A percentile compares a stretch with the other conserved stretches of the same genome.
These are phyloP conservation scores for Lanzia echinophila DNA, from an alignment of 2,329 filamentous ascomycete species.

Conservation along the genomic window DNA sequence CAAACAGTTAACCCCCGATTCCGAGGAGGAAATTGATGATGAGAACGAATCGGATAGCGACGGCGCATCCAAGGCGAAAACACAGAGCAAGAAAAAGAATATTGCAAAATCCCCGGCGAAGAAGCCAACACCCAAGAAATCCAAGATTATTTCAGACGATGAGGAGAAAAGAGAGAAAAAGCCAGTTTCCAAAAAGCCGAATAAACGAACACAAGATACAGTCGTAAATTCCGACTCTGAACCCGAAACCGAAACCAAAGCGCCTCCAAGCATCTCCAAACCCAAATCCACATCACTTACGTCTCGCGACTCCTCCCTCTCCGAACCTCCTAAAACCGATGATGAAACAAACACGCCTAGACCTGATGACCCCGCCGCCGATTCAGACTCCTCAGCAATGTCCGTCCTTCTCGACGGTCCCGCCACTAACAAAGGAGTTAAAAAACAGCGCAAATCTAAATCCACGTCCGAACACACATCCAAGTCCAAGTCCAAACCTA, in stretches of 20 bases:
- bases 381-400: constrained; percentile 52
- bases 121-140: neutral
- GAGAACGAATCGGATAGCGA: constrained; percentile 18
- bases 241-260: neutral
- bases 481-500: constrained; percentile 14
- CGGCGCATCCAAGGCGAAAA: constrained; percentile 8
- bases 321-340: constrained; percentile 10
- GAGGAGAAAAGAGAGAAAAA: constrained; percentile 5
- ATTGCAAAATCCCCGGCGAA: neutral
- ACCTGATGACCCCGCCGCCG: constrained; percentile 25
- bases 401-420: constrained; percentile 67
- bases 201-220: neutral
- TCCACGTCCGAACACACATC: constrained; percentile 18
- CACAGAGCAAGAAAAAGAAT: neutral
- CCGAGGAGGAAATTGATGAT: constrained; percentile 10
- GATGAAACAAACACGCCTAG: constrained; percentile 12
- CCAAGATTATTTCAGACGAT: neutral
- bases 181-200: neutral
- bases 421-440: constrained; percentile 37
- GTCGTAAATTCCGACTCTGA: neutral
- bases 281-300: constrained; percentile 13
- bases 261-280: neutral
- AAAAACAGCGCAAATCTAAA: constrained; percentile 36
- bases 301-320: constrained; percentile 5
- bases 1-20: neutral